phyloP scores from a whole-genome alignment of 495 filamentous ascomycete genomes.

The Neurospora tetraspora region DNA sequence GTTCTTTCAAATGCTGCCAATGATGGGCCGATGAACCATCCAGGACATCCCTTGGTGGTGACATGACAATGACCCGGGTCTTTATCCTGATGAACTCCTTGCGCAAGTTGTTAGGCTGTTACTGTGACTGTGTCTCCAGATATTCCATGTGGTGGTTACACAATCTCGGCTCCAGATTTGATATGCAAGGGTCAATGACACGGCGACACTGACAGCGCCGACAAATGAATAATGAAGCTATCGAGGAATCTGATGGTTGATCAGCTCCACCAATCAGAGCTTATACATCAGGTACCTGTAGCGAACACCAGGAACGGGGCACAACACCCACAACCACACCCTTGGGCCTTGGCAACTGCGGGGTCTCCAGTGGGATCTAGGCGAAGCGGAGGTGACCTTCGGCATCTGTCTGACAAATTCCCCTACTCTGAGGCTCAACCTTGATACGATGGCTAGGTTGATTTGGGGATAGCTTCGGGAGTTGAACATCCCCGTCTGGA shows the following conservation, averaged over 20 bases:
- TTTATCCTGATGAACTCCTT: background rate
- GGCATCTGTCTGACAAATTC: slow-evolving; percentile 7
- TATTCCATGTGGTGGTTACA: background rate
- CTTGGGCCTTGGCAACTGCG: slow-evolving; percentile 1
- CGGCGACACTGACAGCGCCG: background rate
- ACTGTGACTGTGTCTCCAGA: background rate
- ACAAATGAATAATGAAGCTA: background rate
- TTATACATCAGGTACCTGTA: background rate
- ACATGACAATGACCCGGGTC: background rate
- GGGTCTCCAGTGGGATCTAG: slow-evolving; percentile 10
- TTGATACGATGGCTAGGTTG: background rate
- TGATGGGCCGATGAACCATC: background rate
- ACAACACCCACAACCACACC: background rate
- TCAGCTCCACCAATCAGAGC: background rate
- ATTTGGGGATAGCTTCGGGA: background rate
- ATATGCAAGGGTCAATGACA: background rate
- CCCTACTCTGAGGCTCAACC: background rate
- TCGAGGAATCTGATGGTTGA: background rate
- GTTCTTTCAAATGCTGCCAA: too few species aligned
- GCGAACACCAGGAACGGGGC: background rate
- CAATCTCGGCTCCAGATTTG: background rate
- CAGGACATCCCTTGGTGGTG: background rate
- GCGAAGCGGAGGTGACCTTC: slow-evolving; percentile 15
- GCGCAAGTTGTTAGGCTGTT: background rate
- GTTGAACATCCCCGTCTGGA: background rate